These are phyloP conservation scores for Pneumocystis oryctolagi DNA, from an alignment of 1,139 yeast species.

Conservation along the genomic window DNA sequence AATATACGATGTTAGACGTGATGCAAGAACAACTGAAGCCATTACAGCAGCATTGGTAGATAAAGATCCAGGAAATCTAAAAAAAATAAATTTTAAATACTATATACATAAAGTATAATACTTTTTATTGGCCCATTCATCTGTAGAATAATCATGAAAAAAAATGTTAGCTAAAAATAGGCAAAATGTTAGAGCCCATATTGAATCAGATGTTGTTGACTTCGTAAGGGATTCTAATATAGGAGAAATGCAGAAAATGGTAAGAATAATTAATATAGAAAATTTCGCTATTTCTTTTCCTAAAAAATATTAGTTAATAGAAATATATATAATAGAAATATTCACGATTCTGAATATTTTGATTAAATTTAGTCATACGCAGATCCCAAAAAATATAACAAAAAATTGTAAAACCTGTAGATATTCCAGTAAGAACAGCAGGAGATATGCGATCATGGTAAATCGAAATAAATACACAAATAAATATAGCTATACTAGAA, in stretches of 20 bases:
- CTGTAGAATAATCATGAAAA: constrained; percentile 45
- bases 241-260: constrained; percentile 68
- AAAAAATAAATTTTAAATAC: background rate
- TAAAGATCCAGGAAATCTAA: constrained; percentile 38
- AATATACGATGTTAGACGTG: constrained; percentile 56
- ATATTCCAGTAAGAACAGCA: constrained; percentile 21
- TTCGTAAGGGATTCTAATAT: constrained; percentile 74
- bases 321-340: background rate
- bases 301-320: background rate
- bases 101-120: too few relatives aligned
- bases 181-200: constrained; percentile 84
- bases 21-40: constrained; percentile 79
- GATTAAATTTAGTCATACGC: constrained; percentile 2
- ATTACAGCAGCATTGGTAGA: constrained; percentile 74
- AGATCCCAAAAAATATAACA: constrained; percentile 28
- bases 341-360: background rate
- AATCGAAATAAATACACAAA: constrained; percentile 44
- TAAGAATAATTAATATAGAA: constrained; percentile 49
- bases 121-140: constrained; percentile 3
- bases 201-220: constrained; percentile 84
- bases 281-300: constrained; percentile 38
- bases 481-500: constrained; percentile 44
- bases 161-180: constrained; percentile 51
- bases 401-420: constrained; percentile 25
- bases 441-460: constrained; percentile 25